Percentiles rank a stretch among this genome's conserved stretches.
Conservation (phyloP, 306 rosid genomes). For the Trifolium fragiferum region DNA sequence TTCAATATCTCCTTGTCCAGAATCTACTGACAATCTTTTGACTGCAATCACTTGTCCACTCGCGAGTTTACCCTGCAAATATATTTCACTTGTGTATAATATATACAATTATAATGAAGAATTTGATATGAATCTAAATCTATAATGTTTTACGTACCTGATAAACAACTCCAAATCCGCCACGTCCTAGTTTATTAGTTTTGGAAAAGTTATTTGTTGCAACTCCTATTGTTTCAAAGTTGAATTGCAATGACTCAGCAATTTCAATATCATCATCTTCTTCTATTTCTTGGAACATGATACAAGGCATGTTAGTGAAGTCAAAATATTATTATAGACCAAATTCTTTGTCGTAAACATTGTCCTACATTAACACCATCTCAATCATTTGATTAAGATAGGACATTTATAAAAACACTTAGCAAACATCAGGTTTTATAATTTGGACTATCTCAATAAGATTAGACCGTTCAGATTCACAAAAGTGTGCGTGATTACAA, state of each 20-base stretch:
- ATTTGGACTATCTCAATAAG: too few species aligned
- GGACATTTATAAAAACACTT: too few species aligned
- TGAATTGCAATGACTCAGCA: neutral
- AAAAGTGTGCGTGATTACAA: too few species aligned
- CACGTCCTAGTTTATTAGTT: neutral
- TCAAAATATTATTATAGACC: too few species aligned
- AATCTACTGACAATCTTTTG: constrained; percentile 49
- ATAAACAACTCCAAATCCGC: constrained; percentile 7
- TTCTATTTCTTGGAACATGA: neutral
- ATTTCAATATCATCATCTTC: neutral
- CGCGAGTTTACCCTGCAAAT: constrained; percentile 45
- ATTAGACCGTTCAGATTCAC: too few species aligned
- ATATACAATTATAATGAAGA: neutral
- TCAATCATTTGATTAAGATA: too few species aligned
- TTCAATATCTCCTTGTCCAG: constrained; percentile 56
- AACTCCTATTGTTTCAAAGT: neutral
- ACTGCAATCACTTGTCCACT: constrained; percentile 51
- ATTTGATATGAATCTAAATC: neutral
- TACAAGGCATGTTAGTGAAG: neutral
- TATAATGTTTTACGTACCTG: neutral
- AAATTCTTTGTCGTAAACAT: too few species aligned
- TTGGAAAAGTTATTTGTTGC: neutral
- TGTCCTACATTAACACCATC: too few species aligned
- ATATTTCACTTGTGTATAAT: neutral
- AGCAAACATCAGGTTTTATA: too few species aligned